These are phyloP conservation scores for Vitis labrusca DNA, from an alignment of 164 flowering plant genomes.

Conservation along the genomic window DNA sequence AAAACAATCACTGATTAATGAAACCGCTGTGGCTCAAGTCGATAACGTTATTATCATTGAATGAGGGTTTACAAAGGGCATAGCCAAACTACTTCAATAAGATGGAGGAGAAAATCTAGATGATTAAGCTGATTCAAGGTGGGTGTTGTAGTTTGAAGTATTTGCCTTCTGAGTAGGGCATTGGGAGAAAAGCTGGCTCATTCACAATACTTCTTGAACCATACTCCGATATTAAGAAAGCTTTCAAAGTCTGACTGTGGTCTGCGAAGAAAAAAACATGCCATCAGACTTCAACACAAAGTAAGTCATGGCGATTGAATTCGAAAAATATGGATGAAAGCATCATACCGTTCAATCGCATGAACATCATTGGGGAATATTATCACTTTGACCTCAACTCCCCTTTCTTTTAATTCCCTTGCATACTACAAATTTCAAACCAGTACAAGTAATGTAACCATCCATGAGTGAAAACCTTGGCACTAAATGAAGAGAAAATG, in stretches of 20 bases:
- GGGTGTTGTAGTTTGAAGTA: neutral
- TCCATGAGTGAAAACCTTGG: neutral
- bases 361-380: slow-evolving; percentile 84
- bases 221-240: slow-evolving; percentile 86
- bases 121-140: slow-evolving; percentile 3
- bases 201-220: slow-evolving; percentile 87
- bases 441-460: neutral
- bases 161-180: neutral
- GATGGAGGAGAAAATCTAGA: too few species aligned
- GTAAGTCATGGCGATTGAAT: neutral
- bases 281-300: slow-evolving; percentile 1
- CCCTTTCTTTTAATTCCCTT: slow-evolving; percentile 80
- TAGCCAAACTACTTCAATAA: too few species aligned
- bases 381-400: slow-evolving; percentile 62
- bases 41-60: too few species aligned
- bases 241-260: slow-evolving; percentile 94
- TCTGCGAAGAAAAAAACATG: slow-evolving; percentile 45
- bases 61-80: too few species aligned
- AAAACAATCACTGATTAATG: too few species aligned
- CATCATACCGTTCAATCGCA: slow-evolving; percentile 59
- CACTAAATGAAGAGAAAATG: neutral
- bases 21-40: too few species aligned
- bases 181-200: slow-evolving; percentile 23
- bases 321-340: neutral
- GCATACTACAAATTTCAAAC: slow-evolving; percentile 54